Evolutionary conservation across 257 asterid genomes (phyloP), one percentile per base, ranked within the genome.

Genomic region (Thymus quinquecostatus): DNA sequence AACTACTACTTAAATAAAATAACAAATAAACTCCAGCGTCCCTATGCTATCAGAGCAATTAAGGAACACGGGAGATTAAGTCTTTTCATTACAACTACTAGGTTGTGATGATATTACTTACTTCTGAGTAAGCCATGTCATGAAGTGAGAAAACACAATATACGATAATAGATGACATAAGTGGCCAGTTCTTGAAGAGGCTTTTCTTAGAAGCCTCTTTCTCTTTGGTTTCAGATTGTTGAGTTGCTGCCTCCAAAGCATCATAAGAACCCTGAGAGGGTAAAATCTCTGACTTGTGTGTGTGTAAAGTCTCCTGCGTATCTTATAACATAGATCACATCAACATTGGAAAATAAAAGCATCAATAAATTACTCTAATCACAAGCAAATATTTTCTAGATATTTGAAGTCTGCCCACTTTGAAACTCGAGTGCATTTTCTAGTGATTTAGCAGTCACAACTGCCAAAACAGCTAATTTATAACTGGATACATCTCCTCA

Each of bases 51-150:
- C n/a, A 36, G 7, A 49, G 45, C 55, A 61, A 27, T 14, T 40
- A 21, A 34, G 14, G 48, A 34, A 30, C 53, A 10, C 44, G 57
- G 64, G 4, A 30, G 29, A 70, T 27, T 27, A 47, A 54, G n/a
- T 32, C n/a, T 58, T 58, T 49, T 14, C 4, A 41, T n/a, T 8
- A 11, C 47, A 54, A 40, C 44, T 50, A 51, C 3, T 21, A 54
- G 58, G 73, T 38, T n/a, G 41, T 29, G 30, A 64, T 10, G 56
- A n/a, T n/a, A n/a, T 54, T 30, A 56, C 32, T 69, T 73, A 91
- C 97, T 91, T 91, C 97, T 0, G 85, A 59, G 84, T 91, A 91
- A 56, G 97, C 91, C 87, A 91, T 91, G 71, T 87, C 96, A 77
- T 86, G 97, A 75, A 91, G 96, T 47, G 89, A 86, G 84, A 91